These are phyloP conservation scores for Hymenoscyphus fraxineus DNA, from an alignment of 2,329 filamentous ascomycete genomes.

Conservation along the genomic window DNA sequence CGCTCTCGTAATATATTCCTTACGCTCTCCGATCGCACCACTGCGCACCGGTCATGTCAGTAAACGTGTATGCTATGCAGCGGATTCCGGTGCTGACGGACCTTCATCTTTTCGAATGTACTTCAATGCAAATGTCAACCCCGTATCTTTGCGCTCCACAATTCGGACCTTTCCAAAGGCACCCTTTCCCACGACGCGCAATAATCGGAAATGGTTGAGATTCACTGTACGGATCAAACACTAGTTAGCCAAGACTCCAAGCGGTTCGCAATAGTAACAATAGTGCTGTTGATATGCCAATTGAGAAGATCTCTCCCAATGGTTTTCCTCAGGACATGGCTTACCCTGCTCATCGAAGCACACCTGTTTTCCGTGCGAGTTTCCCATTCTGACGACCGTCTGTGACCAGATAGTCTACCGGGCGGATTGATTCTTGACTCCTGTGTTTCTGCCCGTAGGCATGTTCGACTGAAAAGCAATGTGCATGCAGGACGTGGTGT, in stretches of 20 bases:
- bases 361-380: slow-evolving; percentile 90
- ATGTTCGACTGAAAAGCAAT: slow-evolving; percentile 17
- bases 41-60: slow-evolving; percentile 45
- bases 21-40: slow-evolving; percentile 95
- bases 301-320: background rate
- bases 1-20: slow-evolving; percentile 97
- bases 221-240: slow-evolving; percentile 61
- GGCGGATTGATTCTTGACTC: slow-evolving; percentile 12
- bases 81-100: slow-evolving; percentile 42
- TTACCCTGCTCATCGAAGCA: slow-evolving; percentile 89
- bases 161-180: slow-evolving; percentile 99
- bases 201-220: slow-evolving; percentile 92
- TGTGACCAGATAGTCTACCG: slow-evolving; percentile 12
- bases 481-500: slow-evolving; percentile 1
- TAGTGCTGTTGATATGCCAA: background rate
- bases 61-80: slow-evolving; percentile 3
- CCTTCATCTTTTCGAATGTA: slow-evolving; percentile 99
- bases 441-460: slow-evolving; percentile 21
- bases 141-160: slow-evolving; percentile 94
- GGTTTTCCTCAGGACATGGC: slow-evolving; percentile 29
- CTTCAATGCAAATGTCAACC: slow-evolving; percentile 90
- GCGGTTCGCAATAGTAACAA: background rate
- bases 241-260: slow-evolving; percentile 20
- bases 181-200: slow-evolving; percentile 94
- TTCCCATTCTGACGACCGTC: slow-evolving; percentile 64